phyloP scores from a whole-genome alignment of 495 filamentous ascomycete species.

The Entonaema liquescens region DNA sequence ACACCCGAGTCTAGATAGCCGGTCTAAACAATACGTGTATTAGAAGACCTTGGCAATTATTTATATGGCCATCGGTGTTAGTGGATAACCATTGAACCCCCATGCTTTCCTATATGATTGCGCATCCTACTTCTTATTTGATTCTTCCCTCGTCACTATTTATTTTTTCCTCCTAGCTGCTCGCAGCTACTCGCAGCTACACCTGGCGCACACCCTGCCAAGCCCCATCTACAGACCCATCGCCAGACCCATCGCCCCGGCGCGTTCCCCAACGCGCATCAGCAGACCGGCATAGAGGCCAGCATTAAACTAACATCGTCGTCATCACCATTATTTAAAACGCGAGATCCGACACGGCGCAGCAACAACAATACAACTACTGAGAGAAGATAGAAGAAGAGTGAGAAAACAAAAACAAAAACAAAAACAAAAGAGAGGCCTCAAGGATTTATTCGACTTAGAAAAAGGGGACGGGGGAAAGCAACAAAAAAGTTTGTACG shows the following conservation, averaged over 20 bases:
- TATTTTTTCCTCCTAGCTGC: slow-evolving; percentile 17
- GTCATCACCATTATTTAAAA: slow-evolving; percentile 24
- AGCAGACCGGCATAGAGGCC: slow-evolving; percentile 14
- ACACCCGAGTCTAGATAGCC: slow-evolving; percentile 8
- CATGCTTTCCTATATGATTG: slow-evolving; percentile 21
- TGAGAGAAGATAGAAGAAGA: slow-evolving; percentile 4
- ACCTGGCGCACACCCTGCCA: slow-evolving; percentile 15
- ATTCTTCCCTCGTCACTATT: not conserved
- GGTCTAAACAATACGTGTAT: not conserved
- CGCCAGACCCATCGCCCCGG: slow-evolving; percentile 13
- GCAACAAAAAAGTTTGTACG: not conserved
- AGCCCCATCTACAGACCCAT: slow-evolving; percentile 10
- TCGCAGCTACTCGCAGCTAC: not conserved
- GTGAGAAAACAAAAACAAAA: not conserved
- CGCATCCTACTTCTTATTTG: slow-evolving; percentile 22
- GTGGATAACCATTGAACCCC: not conserved
- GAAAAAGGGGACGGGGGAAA: not conserved
- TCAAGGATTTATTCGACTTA: not conserved
- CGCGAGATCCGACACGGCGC: slow-evolving; percentile 20
- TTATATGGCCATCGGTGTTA: not conserved
- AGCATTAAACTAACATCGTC: slow-evolving; percentile 6
- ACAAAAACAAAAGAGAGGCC: not conserved
- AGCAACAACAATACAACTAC: slow-evolving; percentile 9
- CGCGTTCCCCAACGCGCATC: slow-evolving; percentile 30
- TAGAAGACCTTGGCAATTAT: not conserved